Evolutionary conservation across 108 stramenopile genomes (phyloP), one percentile per base, ranked within the genome.

Genomic region (Epithemia pelagica): DNA sequence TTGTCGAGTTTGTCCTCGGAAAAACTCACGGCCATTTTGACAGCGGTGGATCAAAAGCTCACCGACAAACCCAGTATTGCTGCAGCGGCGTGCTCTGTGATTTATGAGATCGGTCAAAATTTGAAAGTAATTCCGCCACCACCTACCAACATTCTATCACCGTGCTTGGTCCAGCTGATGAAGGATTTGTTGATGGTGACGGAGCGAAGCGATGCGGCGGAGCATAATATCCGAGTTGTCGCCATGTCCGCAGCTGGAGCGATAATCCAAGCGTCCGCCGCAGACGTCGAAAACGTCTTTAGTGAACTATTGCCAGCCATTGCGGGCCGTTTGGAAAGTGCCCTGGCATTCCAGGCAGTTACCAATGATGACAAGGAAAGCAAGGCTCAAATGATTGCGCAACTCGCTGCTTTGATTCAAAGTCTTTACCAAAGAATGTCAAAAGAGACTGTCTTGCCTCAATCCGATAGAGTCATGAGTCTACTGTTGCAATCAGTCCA

Each of bases 41-140:
- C 90, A 59, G 80, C 79, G 2, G 74, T 98, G 8, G 72, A 79
- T 1, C 71, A 65, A 28, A 91, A 92, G 61, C 68, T 67, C 37
- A 62, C 82, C n/a, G 84, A 82, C 22, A 68, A 82, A 1, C 86
- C 96, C 7, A 71, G 86, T 37, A 94, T 96, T 58, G 84, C 94
- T 10, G 77, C 78, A 27, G 92, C 94, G 63, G 92, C 94, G 15
- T 95, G 92, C 71, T 89, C 83, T 32, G 97, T 94, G 7, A 76
- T 98, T 33, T 91, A 92, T 88, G 94, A 94, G 55, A 69, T 98
- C n/a, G 95, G 93, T 0, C 75, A 74, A 54, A 89, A 89, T 5
- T 84, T 90, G 56, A 74, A 76, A n/a, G 67, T 78, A 37, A 65
- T 72, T 21, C 74, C 77, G 28, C 75, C 79, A 10, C 70, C 74